A percentile compares a stretch with the other conserved stretches of the same genome.
Evolutionary conservation across 2,329 filamentous ascomycete species (phyloP).

Genomic region (Apiospora marii): DNA sequence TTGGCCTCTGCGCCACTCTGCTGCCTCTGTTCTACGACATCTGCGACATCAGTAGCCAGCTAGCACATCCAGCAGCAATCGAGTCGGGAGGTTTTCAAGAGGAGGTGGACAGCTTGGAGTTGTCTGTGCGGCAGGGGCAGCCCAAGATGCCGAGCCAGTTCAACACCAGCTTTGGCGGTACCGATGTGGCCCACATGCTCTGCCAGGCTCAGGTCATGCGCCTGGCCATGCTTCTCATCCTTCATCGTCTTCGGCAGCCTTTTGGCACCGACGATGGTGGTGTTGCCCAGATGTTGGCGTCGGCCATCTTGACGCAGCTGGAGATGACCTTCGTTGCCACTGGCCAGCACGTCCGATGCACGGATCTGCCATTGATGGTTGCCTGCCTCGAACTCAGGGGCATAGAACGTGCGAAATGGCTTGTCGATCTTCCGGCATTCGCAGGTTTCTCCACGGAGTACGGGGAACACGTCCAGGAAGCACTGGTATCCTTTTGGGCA

Average conservation of each 20-base stretch:
- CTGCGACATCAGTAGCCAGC: slow-evolving; percentile 32
- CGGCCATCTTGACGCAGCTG: slow-evolving; percentile 36
- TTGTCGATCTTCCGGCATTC: not conserved
- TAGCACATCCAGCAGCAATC: not conserved
- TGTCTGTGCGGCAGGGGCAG: not conserved
- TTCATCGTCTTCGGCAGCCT: slow-evolving; percentile 35
- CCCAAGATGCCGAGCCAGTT: slow-evolving; percentile 27
- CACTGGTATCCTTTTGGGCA: not conserved
- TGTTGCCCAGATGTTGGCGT: slow-evolving; percentile 32
- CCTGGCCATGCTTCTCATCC: slow-evolving; percentile 34
- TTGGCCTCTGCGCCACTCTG: slow-evolving; percentile 36
- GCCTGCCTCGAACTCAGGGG: slow-evolving; percentile 37
- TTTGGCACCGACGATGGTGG: slow-evolving; percentile 29
- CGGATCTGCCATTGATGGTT: slow-evolving; percentile 35
- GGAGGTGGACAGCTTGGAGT: not conserved
- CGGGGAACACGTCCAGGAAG: not conserved
- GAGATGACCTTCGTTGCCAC: slow-evolving; percentile 34
- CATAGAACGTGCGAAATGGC: not conserved
- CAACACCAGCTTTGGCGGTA: slow-evolving; percentile 29
- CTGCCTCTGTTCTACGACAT: slow-evolving; percentile 39
- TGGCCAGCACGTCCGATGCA: slow-evolving; percentile 30
- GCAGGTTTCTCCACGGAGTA: not conserved
- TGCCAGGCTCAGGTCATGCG: slow-evolving; percentile 39
- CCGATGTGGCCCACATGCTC: slow-evolving; percentile 40
- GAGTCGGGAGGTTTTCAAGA: not conserved